These are phyloP conservation scores for Eucommia ulmoides DNA, from an alignment of 257 asterid species.

Conservation along the genomic window DNA sequence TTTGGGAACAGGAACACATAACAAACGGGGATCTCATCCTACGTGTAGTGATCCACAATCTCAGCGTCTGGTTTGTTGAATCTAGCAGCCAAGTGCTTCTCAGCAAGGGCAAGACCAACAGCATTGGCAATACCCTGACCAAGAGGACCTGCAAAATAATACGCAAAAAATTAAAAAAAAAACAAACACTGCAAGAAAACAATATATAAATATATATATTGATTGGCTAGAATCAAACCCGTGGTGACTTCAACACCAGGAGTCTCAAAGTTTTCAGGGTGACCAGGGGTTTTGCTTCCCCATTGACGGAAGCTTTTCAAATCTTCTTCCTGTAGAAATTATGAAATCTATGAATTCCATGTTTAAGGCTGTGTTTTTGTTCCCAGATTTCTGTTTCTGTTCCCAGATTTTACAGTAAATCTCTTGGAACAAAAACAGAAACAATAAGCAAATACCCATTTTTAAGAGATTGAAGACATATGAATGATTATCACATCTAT, in stretches of 20 bases:
- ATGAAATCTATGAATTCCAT: no score
- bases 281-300: slow-evolving; percentile 87
- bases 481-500: no score
- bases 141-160: slow-evolving; percentile 54
- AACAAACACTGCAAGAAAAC: neutral
- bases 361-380: no score
- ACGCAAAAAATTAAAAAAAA: slow-evolving; percentile 10
- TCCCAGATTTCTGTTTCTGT: no score
- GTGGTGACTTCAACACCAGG: slow-evolving; percentile 91
- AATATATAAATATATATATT: slow-evolving; percentile 5
- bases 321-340: slow-evolving; percentile 88
- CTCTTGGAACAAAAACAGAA: no score
- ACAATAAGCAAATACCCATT: no score
- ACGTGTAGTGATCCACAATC: slow-evolving; percentile 86
- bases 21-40: no score
- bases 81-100: slow-evolving; percentile 83
- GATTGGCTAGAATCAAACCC: slow-evolving; percentile 29
- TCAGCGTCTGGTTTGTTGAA: slow-evolving; percentile 68
- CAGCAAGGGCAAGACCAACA: slow-evolving; percentile 82
- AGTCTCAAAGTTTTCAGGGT: slow-evolving; percentile 85
- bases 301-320: slow-evolving; percentile 78
- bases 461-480: no score
- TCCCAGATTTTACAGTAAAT: no score
- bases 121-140: slow-evolving; percentile 92
- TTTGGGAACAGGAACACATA: no score